Evolutionary conservation across 164 flowering plant genomes (phyloP), one percentile per base, ranked within the genome.

Genomic region (Vitis riparia): DNA sequence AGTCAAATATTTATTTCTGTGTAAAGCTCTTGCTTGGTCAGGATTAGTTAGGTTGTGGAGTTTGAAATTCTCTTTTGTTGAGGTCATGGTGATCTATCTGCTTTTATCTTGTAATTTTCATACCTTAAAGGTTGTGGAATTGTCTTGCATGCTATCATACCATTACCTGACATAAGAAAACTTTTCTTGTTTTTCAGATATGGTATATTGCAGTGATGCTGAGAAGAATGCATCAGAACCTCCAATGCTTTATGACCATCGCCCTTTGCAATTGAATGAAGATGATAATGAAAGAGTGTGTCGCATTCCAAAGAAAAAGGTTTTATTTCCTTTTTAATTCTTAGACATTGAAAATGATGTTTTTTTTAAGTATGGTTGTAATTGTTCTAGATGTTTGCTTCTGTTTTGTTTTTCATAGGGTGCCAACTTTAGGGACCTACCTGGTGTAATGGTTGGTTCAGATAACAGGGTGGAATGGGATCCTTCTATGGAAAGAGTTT

Each of bases 221-320:
- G 23, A 14, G n/a, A 50, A 5, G 1, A 68, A 17, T 13, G 10
- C 61, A 56, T 23, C 58, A 32, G 69, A 37, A 72, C 15, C 37
- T 51, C 2, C 44, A 37, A 11, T 74, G n/a, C 71, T 93, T 1
- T 84, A 66, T 68, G 97, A 94, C 73, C 98, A 94, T 75, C 81
- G 83, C 0, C 90, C 94, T 2, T 76, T 87, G 9, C 32, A 72
- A 30, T 55, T 92, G 53, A 94, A 92, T 68, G 66, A 48, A 0
- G 99, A 94, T 70, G 99, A 94, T 58, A 81, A 79, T 55, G 75
- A 82, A 61, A 84, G 99, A 15, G 96, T 88, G 17, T 82, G 89
- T 23, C 79, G 56, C 7, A 83, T 94, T 3, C 99, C 97, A 0
- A 89, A 86, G 52, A 59, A 66, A 61, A 92, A 94, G 99, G 98